phyloP scores from a whole-genome alignment of 202 grass and related monocot species.

The Miscanthus sacchariflorus region DNA sequence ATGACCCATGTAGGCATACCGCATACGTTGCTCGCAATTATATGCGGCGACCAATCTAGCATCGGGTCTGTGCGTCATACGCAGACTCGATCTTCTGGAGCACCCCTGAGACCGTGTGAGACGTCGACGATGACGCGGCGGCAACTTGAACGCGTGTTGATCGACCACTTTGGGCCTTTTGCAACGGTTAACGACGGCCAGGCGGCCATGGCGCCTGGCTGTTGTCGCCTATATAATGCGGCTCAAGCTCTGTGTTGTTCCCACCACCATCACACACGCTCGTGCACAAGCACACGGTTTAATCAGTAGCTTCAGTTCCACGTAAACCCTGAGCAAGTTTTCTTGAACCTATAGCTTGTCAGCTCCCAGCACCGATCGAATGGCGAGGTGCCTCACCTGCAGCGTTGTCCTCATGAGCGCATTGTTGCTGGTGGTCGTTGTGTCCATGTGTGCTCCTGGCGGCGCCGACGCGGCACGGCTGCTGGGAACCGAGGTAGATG shows the following conservation, averaged over 20 bases:
- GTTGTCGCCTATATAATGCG: background rate
- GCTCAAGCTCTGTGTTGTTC: background rate
- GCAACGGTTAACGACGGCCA: background rate
- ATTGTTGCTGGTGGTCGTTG: background rate
- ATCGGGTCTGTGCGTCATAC: background rate
- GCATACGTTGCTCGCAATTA: background rate
- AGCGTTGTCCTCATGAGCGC: background rate
- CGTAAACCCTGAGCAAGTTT: background rate
- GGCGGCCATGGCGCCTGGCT: background rate
- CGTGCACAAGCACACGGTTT: background rate
- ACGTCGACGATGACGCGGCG: background rate
- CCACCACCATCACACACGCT: background rate
- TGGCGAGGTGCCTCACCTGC: background rate
- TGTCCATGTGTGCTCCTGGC: background rate
- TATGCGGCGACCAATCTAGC: background rate
- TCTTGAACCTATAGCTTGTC: background rate
- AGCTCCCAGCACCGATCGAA: background rate
- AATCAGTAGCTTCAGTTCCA: no score
- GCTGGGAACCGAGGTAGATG: background rate
- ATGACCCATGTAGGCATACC: background rate
- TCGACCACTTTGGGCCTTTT: no score
- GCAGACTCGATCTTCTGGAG: no score
- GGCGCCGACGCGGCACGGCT: slow-evolving; percentile 25
- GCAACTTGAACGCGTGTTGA: background rate
- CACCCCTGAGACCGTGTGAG: background rate